Evolutionary conservation across 805 yeast genomes (phyloP), one percentile per base, ranked within the genome.

Genomic region (Jamesozyma piceae): DNA sequence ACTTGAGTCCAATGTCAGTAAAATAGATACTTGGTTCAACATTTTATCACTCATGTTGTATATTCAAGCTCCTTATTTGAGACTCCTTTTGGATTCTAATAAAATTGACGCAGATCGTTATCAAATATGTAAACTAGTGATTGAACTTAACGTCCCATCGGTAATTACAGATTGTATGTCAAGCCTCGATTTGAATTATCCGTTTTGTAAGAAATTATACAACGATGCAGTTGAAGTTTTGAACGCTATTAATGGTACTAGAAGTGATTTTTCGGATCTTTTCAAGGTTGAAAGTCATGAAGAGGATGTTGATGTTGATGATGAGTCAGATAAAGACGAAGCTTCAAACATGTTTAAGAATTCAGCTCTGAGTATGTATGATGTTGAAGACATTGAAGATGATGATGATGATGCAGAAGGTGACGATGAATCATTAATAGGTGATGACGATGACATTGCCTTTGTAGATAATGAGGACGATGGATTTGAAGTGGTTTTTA

Each of bases 281-380:
- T 81, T 82, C 55, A 77, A 74, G 45, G 72, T 71, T 5, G 78
- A 69, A 31, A 75, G 71, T 35, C 80, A 75, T 27, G 90, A 80
- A 31, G 73, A 75, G 22, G 74, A 68, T 14, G 75, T 66, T 15
- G 74, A 64, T 18, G 72, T 64, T 18, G 84, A 77, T n/a, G 77
- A 73, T 22, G 86, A 80, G 30, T 68, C 67, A 34, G 66, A 67
- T 18, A 78, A 74, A 30, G 94, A 82, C 41, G 90, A 86, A 41
- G 76, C 88, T 0, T 88, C 95, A 0, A 89, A 89, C 58, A 67
- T 89, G 54, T 78, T 90, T 62, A 69, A 82, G 32, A 89, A 92
- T 57, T 89, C 97, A 0, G 85, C 97, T 0, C 68, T 90, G 33
- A 97, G 96, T 1, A 89, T 90, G 94, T 90, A 82, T 58, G 97